phyloP scores from a whole-genome alignment of 164 flowering plant species.

The Magnolia kwangsiensis region DNA sequence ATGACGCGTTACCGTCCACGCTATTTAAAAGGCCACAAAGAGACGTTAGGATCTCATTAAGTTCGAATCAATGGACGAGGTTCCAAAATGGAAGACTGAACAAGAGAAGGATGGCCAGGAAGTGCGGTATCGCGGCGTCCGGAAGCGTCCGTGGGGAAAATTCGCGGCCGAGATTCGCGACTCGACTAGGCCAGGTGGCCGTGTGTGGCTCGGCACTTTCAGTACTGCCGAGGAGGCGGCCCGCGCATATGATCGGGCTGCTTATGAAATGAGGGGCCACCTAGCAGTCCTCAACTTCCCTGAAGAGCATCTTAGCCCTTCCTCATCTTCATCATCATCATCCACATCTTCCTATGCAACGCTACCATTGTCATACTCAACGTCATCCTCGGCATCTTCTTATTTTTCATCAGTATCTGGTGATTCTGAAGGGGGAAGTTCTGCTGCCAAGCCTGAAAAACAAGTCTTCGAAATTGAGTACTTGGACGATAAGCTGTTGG shows the following conservation, averaged over 20 bases:
- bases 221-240: conserved; percentile 10
- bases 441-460: not conserved
- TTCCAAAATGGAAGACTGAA: too few species aligned
- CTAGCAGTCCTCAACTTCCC: conserved; percentile 13
- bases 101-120: not conserved
- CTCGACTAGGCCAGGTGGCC: conserved; percentile 4
- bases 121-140: conserved; percentile 12
- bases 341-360: not conserved
- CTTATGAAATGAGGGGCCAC: conserved; percentile 9
- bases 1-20: not conserved
- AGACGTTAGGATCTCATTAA: not conserved
- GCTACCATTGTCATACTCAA: not conserved
- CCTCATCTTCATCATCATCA: not conserved
- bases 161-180: conserved; percentile 14
- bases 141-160: conserved; percentile 14
- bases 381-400: not conserved
- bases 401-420: not conserved
- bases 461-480: conserved; percentile 15
- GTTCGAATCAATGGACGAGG: not conserved
- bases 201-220: conserved; percentile 14
- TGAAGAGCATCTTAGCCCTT: not conserved
- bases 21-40: not conserved
- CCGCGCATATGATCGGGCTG: conserved; percentile 13
- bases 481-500: conserved; percentile 13
- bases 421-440: not conserved